Conservation (phyloP, 169 alveolate species). For the Cryptosporidium xiaoi region DNA sequence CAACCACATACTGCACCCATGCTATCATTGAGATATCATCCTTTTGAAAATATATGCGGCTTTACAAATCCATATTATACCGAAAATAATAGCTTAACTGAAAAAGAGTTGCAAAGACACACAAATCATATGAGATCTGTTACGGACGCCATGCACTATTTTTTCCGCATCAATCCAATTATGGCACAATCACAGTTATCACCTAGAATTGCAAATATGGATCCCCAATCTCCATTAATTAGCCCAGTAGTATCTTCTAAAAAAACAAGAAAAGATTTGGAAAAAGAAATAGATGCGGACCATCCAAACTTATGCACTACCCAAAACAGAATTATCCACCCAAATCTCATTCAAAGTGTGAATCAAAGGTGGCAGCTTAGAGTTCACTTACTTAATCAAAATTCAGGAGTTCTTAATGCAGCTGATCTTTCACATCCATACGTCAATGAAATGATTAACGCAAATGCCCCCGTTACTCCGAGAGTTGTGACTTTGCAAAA, state of each 20-base stretch:
- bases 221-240: slow-evolving; percentile 50
- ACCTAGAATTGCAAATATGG: slow-evolving; percentile 17
- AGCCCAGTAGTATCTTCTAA: slow-evolving; percentile 57
- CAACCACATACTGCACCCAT: slow-evolving; percentile 30
- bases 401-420: slow-evolving; percentile 31
- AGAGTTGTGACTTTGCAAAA: slow-evolving; percentile 2
- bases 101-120: slow-evolving; percentile 31
- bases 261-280: slow-evolving; percentile 35
- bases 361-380: slow-evolving; percentile 73
- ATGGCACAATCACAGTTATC: slow-evolving; percentile 2
- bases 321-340: slow-evolving; percentile 59
- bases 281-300: slow-evolving; percentile 12
- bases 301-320: slow-evolving; percentile 71
- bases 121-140: slow-evolving; percentile 74
- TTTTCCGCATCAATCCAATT: slow-evolving; percentile 33
- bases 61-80: slow-evolving; percentile 65
- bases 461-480: slow-evolving; percentile 67
- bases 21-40: slow-evolving; percentile 62
- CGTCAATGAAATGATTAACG: slow-evolving; percentile 60
- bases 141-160: slow-evolving; percentile 65
- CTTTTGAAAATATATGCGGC: slow-evolving; percentile 71
- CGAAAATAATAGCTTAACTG: slow-evolving; percentile 43
- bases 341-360: slow-evolving; percentile 63
- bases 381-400: slow-evolving; percentile 61
- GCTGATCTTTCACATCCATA: slow-evolving; percentile 71